phyloP scores from a whole-genome alignment of 2,329 filamentous ascomycete genomes.

The Ambrosiella cleistominuta region DNA sequence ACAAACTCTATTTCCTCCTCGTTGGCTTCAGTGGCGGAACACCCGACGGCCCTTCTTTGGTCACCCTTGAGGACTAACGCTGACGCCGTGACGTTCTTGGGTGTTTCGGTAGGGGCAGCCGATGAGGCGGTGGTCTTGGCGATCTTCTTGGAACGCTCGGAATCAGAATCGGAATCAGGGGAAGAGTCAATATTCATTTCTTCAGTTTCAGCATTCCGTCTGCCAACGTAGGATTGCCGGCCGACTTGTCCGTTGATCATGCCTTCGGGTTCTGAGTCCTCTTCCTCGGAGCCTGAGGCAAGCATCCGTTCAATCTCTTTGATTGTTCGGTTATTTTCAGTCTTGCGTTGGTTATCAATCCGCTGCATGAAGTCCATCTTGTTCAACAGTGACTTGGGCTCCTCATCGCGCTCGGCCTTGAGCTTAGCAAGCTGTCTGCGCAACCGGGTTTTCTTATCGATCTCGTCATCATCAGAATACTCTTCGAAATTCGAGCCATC shows the following conservation, averaged over 20 bases:
- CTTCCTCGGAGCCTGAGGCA: slow-evolving; percentile 38
- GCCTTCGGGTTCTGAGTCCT: slow-evolving; percentile 34
- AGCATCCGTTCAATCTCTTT: slow-evolving; percentile 54
- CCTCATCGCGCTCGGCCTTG: slow-evolving; percentile 28
- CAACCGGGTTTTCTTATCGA: slow-evolving; percentile 30
- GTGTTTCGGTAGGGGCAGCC: too few species aligned
- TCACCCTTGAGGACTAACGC: slow-evolving; percentile 10
- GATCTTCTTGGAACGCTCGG: slow-evolving; percentile 15
- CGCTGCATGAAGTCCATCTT: slow-evolving; percentile 90
- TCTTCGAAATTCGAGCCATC: slow-evolving; percentile 42
- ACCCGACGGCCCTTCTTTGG: slow-evolving; percentile 16
- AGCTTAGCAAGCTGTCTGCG: slow-evolving; percentile 28
- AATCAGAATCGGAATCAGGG: slow-evolving; percentile 16
- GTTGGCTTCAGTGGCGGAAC: slow-evolving; percentile 9
- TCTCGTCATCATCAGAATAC: slow-evolving; percentile 32
- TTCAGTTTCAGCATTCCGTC: slow-evolving; percentile 13
- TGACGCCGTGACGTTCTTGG: neutral
- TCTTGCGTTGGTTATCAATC: slow-evolving; percentile 60
- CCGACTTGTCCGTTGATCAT: slow-evolving; percentile 31
- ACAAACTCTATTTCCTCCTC: slow-evolving; percentile 16
- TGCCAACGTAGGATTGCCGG: slow-evolving; percentile 41
- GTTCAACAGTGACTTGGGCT: slow-evolving; percentile 49
- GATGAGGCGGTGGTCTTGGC: slow-evolving; percentile 6
- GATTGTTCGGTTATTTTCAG: slow-evolving; percentile 63
- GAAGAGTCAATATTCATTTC: slow-evolving; percentile 15